A percentile compares a stretch with the other conserved stretches of the same genome.
Conservation (phyloP, 2,329 filamentous ascomycete genomes). For the Fusarium xyrophilum region DNA sequence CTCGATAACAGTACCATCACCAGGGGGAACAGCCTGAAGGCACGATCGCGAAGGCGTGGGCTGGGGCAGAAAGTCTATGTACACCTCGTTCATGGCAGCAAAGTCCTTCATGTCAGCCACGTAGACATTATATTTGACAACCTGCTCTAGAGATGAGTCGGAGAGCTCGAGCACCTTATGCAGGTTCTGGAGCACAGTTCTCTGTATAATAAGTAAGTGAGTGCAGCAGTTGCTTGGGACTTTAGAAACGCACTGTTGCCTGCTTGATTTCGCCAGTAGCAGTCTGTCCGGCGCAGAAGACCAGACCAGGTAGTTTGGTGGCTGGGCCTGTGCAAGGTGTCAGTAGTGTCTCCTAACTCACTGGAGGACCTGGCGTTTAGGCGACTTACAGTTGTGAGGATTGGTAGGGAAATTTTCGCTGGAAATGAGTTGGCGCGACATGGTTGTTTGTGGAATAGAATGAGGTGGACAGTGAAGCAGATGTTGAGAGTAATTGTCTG, state of each 20-base stretch:
- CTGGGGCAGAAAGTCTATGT: conserved; percentile 50
- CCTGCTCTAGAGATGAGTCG: conserved; percentile 66
- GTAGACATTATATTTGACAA: conserved; percentile 76
- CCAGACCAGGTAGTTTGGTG: conserved; percentile 46
- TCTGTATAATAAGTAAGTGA: neutral
- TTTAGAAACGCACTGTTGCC: conserved; percentile 34
- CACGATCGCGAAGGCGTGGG: conserved; percentile 53
- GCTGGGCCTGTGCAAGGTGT: too few species aligned
- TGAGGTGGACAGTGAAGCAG: neutral
- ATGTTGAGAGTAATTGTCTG: neutral
- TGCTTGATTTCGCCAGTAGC: conserved; percentile 57
- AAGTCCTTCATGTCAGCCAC: conserved; percentile 76
- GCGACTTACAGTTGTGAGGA: conserved; percentile 48
- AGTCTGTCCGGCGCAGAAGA: conserved; percentile 57
- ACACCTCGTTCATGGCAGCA: conserved; percentile 63
- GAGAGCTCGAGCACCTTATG: conserved; percentile 72
- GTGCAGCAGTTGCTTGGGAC: fast-evolving
- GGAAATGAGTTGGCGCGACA: conserved; percentile 56
- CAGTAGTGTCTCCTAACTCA: too few species aligned
- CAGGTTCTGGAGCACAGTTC: conserved; percentile 56
- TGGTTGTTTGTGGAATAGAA: conserved; percentile 29
- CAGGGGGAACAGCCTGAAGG: conserved; percentile 49
- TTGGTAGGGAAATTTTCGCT: conserved; percentile 56
- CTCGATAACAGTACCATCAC: conserved; percentile 51
- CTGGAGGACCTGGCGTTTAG: too few species aligned